These are phyloP conservation scores for Tuber indicum DNA, from an alignment of 495 filamentous ascomycete genomes.

Conservation along the genomic window DNA sequence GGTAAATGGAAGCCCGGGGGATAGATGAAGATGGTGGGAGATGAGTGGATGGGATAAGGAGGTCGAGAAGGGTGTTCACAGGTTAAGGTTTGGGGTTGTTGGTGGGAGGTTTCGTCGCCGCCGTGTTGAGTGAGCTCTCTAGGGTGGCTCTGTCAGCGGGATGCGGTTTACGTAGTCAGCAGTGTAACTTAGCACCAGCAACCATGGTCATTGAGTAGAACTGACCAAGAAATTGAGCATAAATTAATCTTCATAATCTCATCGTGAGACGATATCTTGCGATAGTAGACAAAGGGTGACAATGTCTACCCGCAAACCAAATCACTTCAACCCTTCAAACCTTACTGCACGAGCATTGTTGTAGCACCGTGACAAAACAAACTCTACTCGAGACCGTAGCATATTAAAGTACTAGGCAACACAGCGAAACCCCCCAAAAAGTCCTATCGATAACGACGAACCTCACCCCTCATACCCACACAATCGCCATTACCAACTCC, in stretches of 20 bases:
- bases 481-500: neutral
- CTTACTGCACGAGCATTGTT: neutral
- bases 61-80: neutral
- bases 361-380: neutral
- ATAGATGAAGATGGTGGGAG: neutral
- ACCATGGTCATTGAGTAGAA: neutral
- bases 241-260: neutral
- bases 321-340: neutral
- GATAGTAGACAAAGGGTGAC: neutral
- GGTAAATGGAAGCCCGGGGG: neutral
- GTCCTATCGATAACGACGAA: neutral
- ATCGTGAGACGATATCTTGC: neutral
- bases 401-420: neutral
- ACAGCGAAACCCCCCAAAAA: neutral
- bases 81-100: neutral
- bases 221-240: neutral
- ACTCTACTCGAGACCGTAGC: neutral
- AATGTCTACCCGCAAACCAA: neutral
- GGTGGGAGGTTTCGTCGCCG: neutral
- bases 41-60: constrained; percentile 4
- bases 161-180: neutral
- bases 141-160: neutral
- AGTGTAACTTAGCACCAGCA: constrained; percentile 5
- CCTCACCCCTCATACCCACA: neutral
- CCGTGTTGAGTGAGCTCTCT: neutral